These are phyloP conservation scores for Dunaliella sp. DNA, from an alignment of 139 green algal species.

Conservation along the genomic window DNA sequence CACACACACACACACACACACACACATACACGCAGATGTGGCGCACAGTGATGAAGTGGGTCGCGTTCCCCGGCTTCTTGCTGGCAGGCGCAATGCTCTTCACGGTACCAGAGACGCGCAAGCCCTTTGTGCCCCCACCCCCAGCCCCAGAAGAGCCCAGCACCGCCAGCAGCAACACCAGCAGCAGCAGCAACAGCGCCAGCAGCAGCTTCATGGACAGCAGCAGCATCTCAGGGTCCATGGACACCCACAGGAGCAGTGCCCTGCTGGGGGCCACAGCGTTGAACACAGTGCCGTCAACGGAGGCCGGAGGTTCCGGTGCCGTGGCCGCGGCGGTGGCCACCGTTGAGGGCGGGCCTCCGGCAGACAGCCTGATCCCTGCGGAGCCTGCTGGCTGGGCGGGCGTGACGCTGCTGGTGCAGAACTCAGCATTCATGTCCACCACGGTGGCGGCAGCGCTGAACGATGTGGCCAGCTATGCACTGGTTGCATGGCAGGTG, in stretches of 20 bases:
- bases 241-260: background rate
- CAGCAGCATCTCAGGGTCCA: slow-evolving; percentile 3
- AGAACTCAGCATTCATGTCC: slow-evolving; percentile 53
- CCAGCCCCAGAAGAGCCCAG: background rate
- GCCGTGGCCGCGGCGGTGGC: slow-evolving; percentile 8
- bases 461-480: slow-evolving; percentile 86
- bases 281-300: background rate
- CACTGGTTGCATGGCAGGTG: slow-evolving; percentile 82
- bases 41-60: slow-evolving; percentile 35
- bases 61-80: slow-evolving; percentile 30
- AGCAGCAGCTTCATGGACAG: slow-evolving; percentile 9
- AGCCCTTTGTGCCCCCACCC: background rate
- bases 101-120: slow-evolving; percentile 28
- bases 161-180: background rate
- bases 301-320: no score
- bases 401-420: slow-evolving; percentile 37
- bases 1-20: background rate
- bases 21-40: slow-evolving; percentile 1
- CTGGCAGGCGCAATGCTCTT: slow-evolving; percentile 21
- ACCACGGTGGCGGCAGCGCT: slow-evolving; percentile 75
- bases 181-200: slow-evolving; percentile 11
- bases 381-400: background rate
- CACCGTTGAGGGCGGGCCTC: background rate
- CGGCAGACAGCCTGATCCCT: background rate
- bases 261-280: background rate